Base-by-base conservation (phyloP, 2,329 filamentous ascomycete genomes). In the Aspergillus novoparasiticus region DNA sequence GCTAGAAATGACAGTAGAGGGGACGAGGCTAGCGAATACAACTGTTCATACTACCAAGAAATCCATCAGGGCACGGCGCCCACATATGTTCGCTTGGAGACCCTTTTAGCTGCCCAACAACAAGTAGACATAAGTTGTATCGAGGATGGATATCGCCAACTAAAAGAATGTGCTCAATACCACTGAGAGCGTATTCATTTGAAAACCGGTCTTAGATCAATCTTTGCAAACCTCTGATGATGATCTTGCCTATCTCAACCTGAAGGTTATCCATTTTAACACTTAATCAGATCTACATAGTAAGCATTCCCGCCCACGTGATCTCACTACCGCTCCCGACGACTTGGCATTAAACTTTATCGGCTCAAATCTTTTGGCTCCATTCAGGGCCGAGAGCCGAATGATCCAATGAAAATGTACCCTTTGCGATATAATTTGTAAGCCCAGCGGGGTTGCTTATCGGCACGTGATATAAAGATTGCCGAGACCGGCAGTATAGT, bases 381-480 rank as follows among this genome's bases (percentile, higher is more conserved):
- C 23, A 48, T 48, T 10, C 16, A 50, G 30, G 51, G 51, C 51
- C 51, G 51, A 54, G 28, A 36, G 28, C 51, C 32, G 51, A 59
- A 28, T 54, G 4, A 19, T 21, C 45, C 58, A 32, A 53, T 41
- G 46, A 51, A 16, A 14, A 12, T 28, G 32, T 11, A 6, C 14
- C 11, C 28, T 30, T n/a, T n/a, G 3, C 16, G 26, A 30, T n/a
- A 6, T 19, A 26, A 57, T 67, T 61, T 59, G 61, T 51, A 54
- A 65, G 45, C 50, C 16, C 12, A 9, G 51, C n/a, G 51, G 51
- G 34, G 51, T 41, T 32, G 36, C 59, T 69, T 69, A 71, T 71
- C 66, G 59, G 5, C 69, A 71, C 68, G 67, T 69, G 69, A 36
- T 3, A 6, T 10, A 0, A 3, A 4, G 5, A 2, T 36, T 14